phyloP scores from a whole-genome alignment of 2,329 filamentous ascomycete genomes.

The Pseudocercospora fuligena region DNA sequence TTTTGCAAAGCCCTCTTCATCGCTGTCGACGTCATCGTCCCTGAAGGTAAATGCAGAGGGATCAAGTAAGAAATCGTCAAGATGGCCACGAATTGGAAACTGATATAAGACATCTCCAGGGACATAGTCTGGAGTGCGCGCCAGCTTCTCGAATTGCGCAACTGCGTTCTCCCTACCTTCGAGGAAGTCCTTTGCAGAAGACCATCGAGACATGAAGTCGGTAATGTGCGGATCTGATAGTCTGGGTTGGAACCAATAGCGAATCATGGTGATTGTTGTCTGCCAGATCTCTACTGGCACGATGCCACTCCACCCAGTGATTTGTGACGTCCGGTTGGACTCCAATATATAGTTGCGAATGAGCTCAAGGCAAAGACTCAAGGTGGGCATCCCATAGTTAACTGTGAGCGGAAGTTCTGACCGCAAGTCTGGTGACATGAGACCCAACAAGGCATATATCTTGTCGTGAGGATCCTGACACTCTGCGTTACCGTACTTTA shows the following conservation, averaged over 20 bases:
- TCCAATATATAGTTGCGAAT: background rate
- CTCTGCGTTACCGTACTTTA: slow-evolving; percentile 25
- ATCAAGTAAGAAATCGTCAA: background rate
- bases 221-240: background rate
- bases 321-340: background rate
- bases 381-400: background rate
- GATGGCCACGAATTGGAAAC: background rate
- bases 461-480: background rate
- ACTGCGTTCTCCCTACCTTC: background rate
- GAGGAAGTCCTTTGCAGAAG: background rate
- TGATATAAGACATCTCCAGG: background rate
- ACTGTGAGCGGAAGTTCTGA: background rate
- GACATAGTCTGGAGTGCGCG: background rate
- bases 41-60: background rate
- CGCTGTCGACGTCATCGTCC: background rate
- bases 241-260: background rate
- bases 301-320: background rate
- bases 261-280: background rate
- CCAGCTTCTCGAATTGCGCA: background rate
- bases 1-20: background rate
- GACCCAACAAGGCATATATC: background rate
- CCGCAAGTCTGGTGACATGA: background rate
- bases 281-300: background rate
- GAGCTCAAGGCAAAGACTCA: background rate
- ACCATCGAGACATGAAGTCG: background rate